A percentile compares a stretch with the other conserved stretches of the same genome.
These are phyloP conservation scores for Tuber magnatum DNA, from an alignment of 495 filamentous ascomycete species.

Conservation along the genomic window DNA sequence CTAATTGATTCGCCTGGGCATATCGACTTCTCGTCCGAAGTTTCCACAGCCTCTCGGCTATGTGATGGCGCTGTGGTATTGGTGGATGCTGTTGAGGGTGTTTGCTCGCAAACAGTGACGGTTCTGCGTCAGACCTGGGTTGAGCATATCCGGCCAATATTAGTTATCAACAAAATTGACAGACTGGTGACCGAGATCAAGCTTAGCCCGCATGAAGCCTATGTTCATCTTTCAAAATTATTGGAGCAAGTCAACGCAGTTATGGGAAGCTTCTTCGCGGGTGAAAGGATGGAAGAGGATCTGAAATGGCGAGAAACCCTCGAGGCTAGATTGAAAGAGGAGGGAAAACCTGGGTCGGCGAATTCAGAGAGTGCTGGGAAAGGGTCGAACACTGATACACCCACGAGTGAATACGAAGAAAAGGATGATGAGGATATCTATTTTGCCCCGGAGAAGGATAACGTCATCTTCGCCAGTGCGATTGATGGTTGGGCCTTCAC, in stretches of 20 bases:
- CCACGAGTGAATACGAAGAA: slow-evolving; percentile 65
- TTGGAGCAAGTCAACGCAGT: slow-evolving; percentile 96
- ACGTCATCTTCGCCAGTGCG: slow-evolving; percentile 97
- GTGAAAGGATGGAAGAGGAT: slow-evolving; percentile 98
- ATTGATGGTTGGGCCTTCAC: slow-evolving; percentile 99
- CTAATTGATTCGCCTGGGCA: slow-evolving; percentile 97
- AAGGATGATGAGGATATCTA: slow-evolving; percentile 96
- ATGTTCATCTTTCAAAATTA: slow-evolving; percentile 78
- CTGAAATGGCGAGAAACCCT: slow-evolving; percentile 90
- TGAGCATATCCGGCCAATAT: slow-evolving; percentile 86
- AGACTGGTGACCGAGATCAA: slow-evolving; percentile 84
- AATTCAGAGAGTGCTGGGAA: slow-evolving; percentile 44
- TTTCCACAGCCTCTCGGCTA: slow-evolving; percentile 87
- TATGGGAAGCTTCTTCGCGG: slow-evolving; percentile 94
- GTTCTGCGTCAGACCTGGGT: slow-evolving; percentile 93
- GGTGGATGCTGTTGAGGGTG: slow-evolving; percentile 96
- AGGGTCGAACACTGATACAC: slow-evolving; percentile 46
- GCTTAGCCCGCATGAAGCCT: slow-evolving; percentile 84
- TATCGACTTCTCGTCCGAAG: slow-evolving; percentile 97
- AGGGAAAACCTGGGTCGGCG: slow-evolving; percentile 41
- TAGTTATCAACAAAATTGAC: slow-evolving; percentile 98
- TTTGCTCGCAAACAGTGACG: slow-evolving; percentile 96
- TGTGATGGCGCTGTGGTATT: slow-evolving; percentile 93
- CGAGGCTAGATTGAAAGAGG: slow-evolving; percentile 59
- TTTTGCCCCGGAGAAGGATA: slow-evolving; percentile 95